These are phyloP conservation scores for Capsicum rhomboideum DNA, from an alignment of 257 asterid species.

Conservation along the genomic window DNA sequence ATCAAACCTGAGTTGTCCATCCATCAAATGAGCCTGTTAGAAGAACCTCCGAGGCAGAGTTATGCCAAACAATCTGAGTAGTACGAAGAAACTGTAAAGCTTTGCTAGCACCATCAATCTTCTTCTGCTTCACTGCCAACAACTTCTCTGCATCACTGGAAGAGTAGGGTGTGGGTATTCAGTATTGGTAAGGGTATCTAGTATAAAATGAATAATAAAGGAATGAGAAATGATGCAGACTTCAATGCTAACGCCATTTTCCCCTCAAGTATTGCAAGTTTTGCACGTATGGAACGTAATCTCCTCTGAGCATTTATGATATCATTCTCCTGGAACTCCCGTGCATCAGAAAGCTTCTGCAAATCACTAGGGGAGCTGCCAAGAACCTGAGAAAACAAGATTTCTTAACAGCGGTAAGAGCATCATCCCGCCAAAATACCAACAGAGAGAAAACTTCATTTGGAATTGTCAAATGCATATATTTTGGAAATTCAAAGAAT, in stretches of 20 bases:
- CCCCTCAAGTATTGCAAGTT: slow-evolving; percentile 72
- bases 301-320: slow-evolving; percentile 52
- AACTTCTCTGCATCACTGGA: slow-evolving; percentile 57
- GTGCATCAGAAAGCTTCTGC: slow-evolving; percentile 59
- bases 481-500: not conserved
- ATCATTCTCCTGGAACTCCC: slow-evolving; percentile 81
- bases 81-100: slow-evolving; percentile 63
- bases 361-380: slow-evolving; percentile 27
- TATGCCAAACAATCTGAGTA: slow-evolving; percentile 57
- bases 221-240: slow-evolving; percentile 28
- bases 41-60: slow-evolving; percentile 72
- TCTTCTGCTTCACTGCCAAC: slow-evolving; percentile 49
- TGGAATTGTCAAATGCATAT: not conserved
- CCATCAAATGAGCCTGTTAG: slow-evolving; percentile 88
- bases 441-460: not conserved
- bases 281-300: slow-evolving; percentile 65
- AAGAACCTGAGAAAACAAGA: slow-evolving; percentile 31
- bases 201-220: not conserved
- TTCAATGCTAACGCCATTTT: slow-evolving; percentile 55
- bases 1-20: slow-evolving; percentile 85
- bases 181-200: not conserved
- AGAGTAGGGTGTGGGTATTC: slow-evolving; percentile 2
- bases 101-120: slow-evolving; percentile 42
- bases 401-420: not conserved
- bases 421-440: not conserved